Evolutionary conservation across 2,329 filamentous ascomycete genomes (phyloP), one percentile per base, ranked within the genome.

Genomic region (Alternaria arbusti): DNA sequence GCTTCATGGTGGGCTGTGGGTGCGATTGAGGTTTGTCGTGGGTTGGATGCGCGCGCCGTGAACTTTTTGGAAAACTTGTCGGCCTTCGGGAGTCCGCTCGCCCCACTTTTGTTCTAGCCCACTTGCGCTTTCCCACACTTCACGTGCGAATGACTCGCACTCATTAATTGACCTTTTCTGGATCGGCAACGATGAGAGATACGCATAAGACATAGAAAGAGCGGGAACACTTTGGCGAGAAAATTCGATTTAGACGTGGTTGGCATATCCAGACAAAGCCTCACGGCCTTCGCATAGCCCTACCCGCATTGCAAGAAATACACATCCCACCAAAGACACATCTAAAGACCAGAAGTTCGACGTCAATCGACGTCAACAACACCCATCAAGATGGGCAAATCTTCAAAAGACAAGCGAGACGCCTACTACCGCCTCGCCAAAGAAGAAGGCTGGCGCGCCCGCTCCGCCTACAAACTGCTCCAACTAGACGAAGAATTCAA

Each of bases 341-440:
- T 9, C 7, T 9, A 9, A 5, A 4, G 1, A 36, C 15, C 32
- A 9, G 8, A 36, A 36, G 30, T 32, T 32, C 1, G 30, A 8
- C 30, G 13, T 32, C 6, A 8, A 8, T 15, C 30, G 30, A 15
- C 30, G 2, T 32, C 30, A 32, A 8, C 4, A 32, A 32, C 1
- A 32, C 2, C 13, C 13, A 15, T 4, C 6, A 60, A 49, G 1
- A 97, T 97, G 94, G 94, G 94, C 1, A 98, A 98, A 80, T 97
- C 96, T 1, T 98, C 95, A 51, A 99, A 99, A 82, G 96, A 99
- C 78, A 99, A 99, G 83, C 92, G 96, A 57, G 96, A 99, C 80
- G 94, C 94, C 49, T 99, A 99, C 83, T 99, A 99, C 78, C 89
- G 96, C 57, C 91, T 99, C 9, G 96, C 96, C 17, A 99, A 99